A percentile compares a stretch with the other conserved stretches of the same genome.
phyloP scores from a whole-genome alignment of 2,329 filamentous ascomycete species.

The Trichoderma atroviride region DNA sequence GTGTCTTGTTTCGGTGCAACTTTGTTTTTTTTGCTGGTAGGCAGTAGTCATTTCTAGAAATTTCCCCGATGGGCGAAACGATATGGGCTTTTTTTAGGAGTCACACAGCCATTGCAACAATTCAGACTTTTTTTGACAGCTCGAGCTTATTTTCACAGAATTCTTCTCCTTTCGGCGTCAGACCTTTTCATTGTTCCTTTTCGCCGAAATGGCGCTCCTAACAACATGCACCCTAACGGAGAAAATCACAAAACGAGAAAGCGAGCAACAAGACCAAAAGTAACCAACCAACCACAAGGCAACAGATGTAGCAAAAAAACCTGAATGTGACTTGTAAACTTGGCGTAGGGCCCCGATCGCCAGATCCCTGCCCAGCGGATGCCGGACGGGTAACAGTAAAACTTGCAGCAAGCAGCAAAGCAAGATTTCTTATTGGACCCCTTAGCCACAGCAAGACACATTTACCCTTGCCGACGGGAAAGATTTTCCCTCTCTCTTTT shows the following conservation, averaged over 20 bases:
- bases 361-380: conserved; percentile 14
- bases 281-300: background rate
- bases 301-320: background rate
- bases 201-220: background rate
- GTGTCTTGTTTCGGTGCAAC: too few relatives aligned
- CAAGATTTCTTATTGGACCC: conserved; percentile 3
- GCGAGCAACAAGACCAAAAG: background rate
- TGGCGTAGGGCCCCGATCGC: conserved; percentile 12
- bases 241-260: background rate
- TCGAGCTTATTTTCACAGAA: background rate
- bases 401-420: background rate
- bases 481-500: background rate
- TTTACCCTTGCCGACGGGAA: conserved; percentile 25
- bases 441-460: conserved; percentile 23
- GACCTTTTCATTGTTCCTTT: background rate
- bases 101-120: background rate
- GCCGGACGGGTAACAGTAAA: background rate
- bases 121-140: background rate
- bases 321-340: conserved; percentile 13
- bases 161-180: background rate
- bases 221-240: background rate
- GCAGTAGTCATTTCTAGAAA: conserved; percentile 13
- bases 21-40: background rate
- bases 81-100: background rate
- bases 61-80: background rate